These are phyloP conservation scores for Scutellaria minor DNA, from an alignment of 257 asterid genomes.

Conservation along the genomic window DNA sequence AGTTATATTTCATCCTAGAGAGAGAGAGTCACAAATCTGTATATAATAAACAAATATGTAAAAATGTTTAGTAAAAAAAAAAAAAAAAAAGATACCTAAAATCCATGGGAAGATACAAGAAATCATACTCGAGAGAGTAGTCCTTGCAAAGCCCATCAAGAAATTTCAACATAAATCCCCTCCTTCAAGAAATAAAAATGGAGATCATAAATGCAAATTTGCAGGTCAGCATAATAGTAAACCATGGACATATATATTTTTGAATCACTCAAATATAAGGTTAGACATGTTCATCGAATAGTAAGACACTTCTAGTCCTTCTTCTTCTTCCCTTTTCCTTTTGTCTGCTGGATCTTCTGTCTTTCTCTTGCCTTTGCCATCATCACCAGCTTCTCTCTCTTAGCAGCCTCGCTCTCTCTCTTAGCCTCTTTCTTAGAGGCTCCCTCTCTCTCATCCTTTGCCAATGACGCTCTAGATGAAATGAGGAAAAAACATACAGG, in stretches of 20 bases:
- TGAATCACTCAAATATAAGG: background rate
- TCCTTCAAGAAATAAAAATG: slow-evolving; percentile 34
- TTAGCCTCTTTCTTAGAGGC: no score
- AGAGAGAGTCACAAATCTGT: background rate
- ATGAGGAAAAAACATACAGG: no score
- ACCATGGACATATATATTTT: background rate
- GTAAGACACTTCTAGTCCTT: no score
- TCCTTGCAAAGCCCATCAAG: slow-evolving; percentile 44
- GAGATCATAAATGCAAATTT: background rate
- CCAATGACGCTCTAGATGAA: no score
- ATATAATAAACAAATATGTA: no score
- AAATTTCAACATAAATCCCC: slow-evolving; percentile 46
- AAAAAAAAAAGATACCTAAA: slow-evolving; percentile 52
- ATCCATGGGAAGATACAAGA: slow-evolving; percentile 63
- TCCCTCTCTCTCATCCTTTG: no score
- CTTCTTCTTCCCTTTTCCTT: no score
- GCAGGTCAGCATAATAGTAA: background rate
- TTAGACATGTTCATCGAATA: no score
- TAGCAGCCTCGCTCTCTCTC: no score
- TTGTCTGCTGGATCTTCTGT: no score
- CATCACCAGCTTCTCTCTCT: no score
- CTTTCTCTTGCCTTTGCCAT: no score
- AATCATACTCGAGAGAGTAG: slow-evolving; percentile 54
- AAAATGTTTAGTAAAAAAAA: background rate
- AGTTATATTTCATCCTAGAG: slow-evolving; percentile 36